Conservation (phyloP, 177 flowering plant species). For the Tripterygium wilfordii region DNA sequence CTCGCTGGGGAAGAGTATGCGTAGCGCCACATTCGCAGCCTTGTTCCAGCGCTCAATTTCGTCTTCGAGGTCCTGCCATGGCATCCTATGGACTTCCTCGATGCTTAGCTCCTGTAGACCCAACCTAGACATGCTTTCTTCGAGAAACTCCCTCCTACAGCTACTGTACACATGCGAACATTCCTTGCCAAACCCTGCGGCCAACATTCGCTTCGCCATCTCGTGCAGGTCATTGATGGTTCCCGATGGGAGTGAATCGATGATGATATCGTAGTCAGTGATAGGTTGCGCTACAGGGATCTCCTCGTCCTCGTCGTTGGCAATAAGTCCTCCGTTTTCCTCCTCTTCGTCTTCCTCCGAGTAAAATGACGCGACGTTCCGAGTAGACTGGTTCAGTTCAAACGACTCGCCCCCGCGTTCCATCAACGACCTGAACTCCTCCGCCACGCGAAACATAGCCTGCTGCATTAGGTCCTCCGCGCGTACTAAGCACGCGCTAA, state of each 20-base stretch:
- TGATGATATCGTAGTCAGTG: constrained; percentile 56
- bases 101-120: constrained; percentile 69
- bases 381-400: constrained; percentile 22
- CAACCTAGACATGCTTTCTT: constrained; percentile 69
- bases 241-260: constrained; percentile 74
- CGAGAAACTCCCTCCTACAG: constrained; percentile 71
- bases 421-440: constrained; percentile 63
- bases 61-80: constrained; percentile 75
- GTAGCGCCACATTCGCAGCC: constrained; percentile 43
- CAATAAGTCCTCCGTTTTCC: constrained; percentile 16
- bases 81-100: constrained; percentile 66
- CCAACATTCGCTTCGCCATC: constrained; percentile 87
- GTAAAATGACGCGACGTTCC: constrained; percentile 24
- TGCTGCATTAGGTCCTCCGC: constrained; percentile 77
- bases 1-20: constrained; percentile 79
- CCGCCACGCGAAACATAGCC: constrained; percentile 67
- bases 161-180: constrained; percentile 71
- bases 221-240: constrained; percentile 67
- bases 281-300: constrained; percentile 78
- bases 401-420: constrained; percentile 53
- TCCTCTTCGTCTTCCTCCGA: constrained; percentile 50
- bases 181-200: constrained; percentile 69
- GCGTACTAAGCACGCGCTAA: constrained; percentile 48
- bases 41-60: constrained; percentile 75
- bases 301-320: constrained; percentile 25